Evolutionary conservation across 1,284 basidiomycete species (phyloP).

Genomic region (Fomitopsis pinicola): DNA sequence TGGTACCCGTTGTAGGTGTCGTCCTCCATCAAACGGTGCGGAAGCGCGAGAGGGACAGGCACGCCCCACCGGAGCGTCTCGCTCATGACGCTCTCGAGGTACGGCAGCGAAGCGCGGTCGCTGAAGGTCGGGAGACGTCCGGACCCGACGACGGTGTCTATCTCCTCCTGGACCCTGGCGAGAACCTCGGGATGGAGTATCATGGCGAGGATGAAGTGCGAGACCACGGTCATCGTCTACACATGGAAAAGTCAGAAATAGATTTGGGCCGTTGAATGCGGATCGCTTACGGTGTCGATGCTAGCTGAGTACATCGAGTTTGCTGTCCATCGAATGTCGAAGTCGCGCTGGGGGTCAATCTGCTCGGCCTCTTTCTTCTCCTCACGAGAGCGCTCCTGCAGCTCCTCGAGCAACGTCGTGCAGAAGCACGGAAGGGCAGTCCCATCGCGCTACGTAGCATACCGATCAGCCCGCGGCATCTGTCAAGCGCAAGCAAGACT

Average conservation of each 20-base stretch:
- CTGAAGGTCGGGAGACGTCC: constrained; percentile 27
- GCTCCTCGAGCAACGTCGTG: constrained; percentile 49
- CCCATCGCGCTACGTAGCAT: constrained; percentile 29
- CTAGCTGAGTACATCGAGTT: constrained; percentile 51
- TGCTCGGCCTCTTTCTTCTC: background rate
- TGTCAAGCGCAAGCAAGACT: background rate
- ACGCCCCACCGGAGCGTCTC: constrained; percentile 19
- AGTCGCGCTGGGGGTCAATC: constrained; percentile 37
- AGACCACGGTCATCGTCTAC: constrained; percentile 28
- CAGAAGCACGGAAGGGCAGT: constrained; percentile 54
- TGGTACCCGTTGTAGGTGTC: constrained; percentile 31
- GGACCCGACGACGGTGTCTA: constrained; percentile 28
- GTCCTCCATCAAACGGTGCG: constrained; percentile 22
- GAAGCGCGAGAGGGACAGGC: constrained; percentile 19
- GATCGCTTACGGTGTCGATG: constrained; percentile 47
- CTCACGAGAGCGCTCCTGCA: constrained; percentile 15
- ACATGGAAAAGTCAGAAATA: background rate
- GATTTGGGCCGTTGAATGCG: background rate
- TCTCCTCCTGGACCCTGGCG: constrained; percentile 30
- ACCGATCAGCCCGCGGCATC: background rate
- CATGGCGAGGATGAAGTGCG: constrained; percentile 26
- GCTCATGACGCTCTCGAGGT: constrained; percentile 27
- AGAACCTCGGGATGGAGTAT: constrained; percentile 27
- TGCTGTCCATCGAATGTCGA: constrained; percentile 66
- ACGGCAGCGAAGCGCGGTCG: constrained; percentile 29